Conservation (phyloP, 441 rosid species). For the Populus trichocarpa region DNA sequence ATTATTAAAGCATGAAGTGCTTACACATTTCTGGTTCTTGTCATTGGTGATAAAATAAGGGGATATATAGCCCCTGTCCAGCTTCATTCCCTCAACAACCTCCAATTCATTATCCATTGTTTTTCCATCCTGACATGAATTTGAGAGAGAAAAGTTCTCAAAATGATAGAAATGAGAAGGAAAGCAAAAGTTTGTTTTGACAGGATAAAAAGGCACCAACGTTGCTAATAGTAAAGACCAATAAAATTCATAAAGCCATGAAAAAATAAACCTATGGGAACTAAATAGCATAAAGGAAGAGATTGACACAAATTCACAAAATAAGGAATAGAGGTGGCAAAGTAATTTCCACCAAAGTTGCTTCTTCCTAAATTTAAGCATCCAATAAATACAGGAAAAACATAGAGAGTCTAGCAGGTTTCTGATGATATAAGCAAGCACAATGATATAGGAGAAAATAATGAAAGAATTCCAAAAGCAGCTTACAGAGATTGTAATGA, state of each 20-base stretch:
- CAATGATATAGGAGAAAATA: neutral
- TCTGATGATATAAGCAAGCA: neutral
- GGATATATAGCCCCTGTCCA: conserved; percentile 70
- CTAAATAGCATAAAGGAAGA: neutral
- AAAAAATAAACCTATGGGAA: neutral
- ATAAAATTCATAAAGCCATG: neutral
- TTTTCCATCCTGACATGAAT: conserved; percentile 56
- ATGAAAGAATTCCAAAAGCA: neutral
- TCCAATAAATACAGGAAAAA: neutral
- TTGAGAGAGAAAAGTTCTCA: no score
- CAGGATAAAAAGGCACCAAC: neutral
- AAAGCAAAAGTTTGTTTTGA: neutral
- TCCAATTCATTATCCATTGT: conserved; percentile 64
- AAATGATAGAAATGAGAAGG: neutral
- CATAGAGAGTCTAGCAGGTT: neutral
- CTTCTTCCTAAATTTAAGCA: neutral
- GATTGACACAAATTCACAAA: neutral
- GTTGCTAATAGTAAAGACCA: neutral
- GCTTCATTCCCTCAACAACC: conserved; percentile 82
- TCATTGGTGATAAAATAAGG: conserved; percentile 68
- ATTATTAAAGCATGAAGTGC: conserved; percentile 12
- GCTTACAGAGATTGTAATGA: conserved; percentile 66
- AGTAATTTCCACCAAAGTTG: neutral
- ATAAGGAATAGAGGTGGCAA: neutral
- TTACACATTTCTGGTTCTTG: conserved; percentile 70